phyloP scores from a whole-genome alignment of 345 rosid genomes.

The Litchi chinensis region DNA sequence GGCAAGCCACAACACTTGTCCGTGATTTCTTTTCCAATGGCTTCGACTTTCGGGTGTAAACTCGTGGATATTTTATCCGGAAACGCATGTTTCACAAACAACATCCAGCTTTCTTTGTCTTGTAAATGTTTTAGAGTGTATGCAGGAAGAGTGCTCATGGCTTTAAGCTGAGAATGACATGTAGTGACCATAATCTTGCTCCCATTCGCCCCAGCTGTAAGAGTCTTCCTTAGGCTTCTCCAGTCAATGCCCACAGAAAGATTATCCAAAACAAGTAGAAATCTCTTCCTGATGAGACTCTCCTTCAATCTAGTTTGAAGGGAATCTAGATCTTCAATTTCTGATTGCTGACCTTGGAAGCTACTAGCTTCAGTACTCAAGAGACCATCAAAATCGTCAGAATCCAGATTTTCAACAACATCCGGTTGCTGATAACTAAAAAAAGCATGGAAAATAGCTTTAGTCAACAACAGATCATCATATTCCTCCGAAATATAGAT shows the following conservation, averaged over 20 bases:
- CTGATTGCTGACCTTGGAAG: neutral
- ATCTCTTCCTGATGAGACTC: neutral
- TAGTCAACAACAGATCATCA: conserved; percentile 5
- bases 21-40: neutral
- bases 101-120: conserved; percentile 9
- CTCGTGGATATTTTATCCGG: neutral
- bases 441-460: neutral
- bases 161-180: neutral
- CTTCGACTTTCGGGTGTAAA: neutral
- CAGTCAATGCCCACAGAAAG: conserved; percentile 17
- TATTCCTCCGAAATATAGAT: conserved; percentile 34
- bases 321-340: neutral
- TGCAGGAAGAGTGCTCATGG: neutral
- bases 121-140: conserved; percentile 6
- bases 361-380: conserved; percentile 1
- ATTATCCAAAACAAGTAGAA: conserved; percentile 1
- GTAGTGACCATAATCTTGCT: conserved; percentile 34
- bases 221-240: neutral
- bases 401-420: neutral
- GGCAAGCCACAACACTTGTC: too few relatives aligned
- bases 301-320: conserved; percentile 6
- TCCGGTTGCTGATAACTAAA: too few relatives aligned
- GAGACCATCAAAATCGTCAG: conserved; percentile 21
- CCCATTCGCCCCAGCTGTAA: conserved; percentile 12
- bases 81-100: conserved; percentile 25